phyloP scores from a whole-genome alignment of 1,284 basidiomycete species.

The Apiotrichum gamsii region DNA sequence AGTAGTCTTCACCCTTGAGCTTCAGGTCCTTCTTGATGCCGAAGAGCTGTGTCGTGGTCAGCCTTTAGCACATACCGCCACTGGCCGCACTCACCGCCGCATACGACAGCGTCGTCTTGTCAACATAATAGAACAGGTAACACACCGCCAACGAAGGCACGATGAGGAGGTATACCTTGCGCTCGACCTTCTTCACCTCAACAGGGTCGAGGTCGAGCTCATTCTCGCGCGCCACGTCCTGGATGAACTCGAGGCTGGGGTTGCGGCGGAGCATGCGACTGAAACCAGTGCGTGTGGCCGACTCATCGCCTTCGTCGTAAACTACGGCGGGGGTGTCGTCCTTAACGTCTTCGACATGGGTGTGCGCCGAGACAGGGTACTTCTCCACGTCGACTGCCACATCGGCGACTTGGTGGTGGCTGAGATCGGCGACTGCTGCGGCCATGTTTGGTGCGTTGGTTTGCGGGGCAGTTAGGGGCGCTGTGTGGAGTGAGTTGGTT shows the following conservation, averaged over 20 bases:
- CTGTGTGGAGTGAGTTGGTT: too few relatives aligned
- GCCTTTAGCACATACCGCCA: too few relatives aligned
- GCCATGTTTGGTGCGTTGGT: too few relatives aligned
- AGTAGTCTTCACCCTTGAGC: conserved; percentile 31
- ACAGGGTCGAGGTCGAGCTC: conserved; percentile 34
- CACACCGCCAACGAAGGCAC: conserved; percentile 47
- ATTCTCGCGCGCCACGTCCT: conserved; percentile 42
- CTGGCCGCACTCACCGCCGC: conserved; percentile 32
- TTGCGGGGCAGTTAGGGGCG: too few relatives aligned
- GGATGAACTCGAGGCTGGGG: conserved; percentile 42
- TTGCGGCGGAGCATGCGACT: conserved; percentile 42
- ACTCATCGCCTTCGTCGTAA: not conserved
- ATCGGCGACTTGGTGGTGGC: too few relatives aligned
- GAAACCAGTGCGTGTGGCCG: conserved; percentile 21
- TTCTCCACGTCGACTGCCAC: too few relatives aligned
- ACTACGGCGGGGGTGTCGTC: not conserved
- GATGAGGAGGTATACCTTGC: conserved; percentile 45
- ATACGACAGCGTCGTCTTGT: conserved; percentile 41
- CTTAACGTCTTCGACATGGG: not conserved
- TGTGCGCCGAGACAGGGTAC: too few relatives aligned
- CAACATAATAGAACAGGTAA: conserved; percentile 46
- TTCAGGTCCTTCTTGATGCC: conserved; percentile 39
- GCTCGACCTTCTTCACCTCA: conserved; percentile 43
- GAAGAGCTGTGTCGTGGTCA: conserved; percentile 34
- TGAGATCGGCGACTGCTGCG: too few relatives aligned